phyloP scores from a whole-genome alignment of 2,329 filamentous ascomycete genomes.

The Penicillium sp. region DNA sequence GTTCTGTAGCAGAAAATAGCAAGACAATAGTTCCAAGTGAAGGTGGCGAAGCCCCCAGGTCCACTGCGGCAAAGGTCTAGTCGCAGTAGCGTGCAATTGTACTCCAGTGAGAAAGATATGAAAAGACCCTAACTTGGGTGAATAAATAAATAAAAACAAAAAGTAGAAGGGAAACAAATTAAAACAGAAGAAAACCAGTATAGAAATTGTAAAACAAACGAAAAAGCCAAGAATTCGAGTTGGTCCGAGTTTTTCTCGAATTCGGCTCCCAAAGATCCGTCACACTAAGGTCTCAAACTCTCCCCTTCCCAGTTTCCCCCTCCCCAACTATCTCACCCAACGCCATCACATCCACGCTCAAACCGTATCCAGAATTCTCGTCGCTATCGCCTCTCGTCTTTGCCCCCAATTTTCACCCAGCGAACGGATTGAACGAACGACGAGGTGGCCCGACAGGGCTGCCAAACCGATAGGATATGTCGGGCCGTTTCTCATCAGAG shows the following conservation, averaged over 20 bases:
- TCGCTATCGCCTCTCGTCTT: conserved; percentile 14
- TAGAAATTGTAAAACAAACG: background rate
- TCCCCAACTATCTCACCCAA: background rate
- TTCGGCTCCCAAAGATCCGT: background rate
- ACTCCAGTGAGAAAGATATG: too few relatives aligned
- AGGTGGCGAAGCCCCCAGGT: background rate
- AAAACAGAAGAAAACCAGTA: background rate
- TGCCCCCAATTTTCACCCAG: conserved; percentile 19
- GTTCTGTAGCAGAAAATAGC: background rate
- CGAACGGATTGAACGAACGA: conserved; percentile 32
- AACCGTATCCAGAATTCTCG: background rate
- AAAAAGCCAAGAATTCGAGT: background rate
- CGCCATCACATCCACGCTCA: background rate
- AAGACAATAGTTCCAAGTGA: background rate
- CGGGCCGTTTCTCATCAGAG: conserved; percentile 40
- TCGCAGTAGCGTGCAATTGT: background rate
- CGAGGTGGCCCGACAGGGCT: conserved; percentile 41
- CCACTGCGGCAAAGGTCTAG: background rate
- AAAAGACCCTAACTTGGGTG: background rate
- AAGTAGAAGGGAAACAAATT: background rate
- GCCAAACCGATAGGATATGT: conserved; percentile 38
- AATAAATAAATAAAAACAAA: background rate
- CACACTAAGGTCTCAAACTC: background rate
- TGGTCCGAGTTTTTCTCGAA: background rate
- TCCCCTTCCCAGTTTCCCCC: background rate